A percentile compares a stretch with the other conserved stretches of the same genome.
phyloP scores from a whole-genome alignment of 129 eudicot genomes.

The Centaurea solstitialis region DNA sequence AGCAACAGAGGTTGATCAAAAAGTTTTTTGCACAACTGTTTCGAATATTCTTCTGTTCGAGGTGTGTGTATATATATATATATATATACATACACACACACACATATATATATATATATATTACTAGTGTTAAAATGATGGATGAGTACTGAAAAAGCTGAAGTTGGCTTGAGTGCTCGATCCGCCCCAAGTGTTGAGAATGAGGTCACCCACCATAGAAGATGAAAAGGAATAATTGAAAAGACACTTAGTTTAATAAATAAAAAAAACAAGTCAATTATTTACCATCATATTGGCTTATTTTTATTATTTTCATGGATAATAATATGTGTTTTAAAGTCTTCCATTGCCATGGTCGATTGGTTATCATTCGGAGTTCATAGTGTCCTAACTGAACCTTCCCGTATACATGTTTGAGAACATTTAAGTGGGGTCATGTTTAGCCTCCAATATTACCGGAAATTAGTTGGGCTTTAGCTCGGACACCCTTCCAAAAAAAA shows the following conservation, averaged over 20 bases:
- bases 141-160: constrained; percentile 26
- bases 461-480: no score
- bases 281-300: background rate
- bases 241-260: background rate
- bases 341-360: no score
- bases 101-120: no score
- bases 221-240: constrained; percentile 9
- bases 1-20: constrained; percentile 10
- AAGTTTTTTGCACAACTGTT: constrained; percentile 9
- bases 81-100: no score
- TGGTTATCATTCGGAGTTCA: no score
- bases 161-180: constrained; percentile 14
- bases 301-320: background rate
- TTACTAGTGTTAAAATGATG: constrained; percentile 1
- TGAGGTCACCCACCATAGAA: constrained; percentile 23
- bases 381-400: no score
- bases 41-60: constrained; percentile 28
- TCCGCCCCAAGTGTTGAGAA: constrained; percentile 17
- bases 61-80: background rate
- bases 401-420: no score
- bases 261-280: constrained; percentile 1
- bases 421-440: no score
- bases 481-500: no score
- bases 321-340: background rate
- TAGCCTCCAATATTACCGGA: no score